Base-by-base conservation (phyloP, 768 basidiomycete genomes). In the Agaricus sinodeliciosus region DNA sequence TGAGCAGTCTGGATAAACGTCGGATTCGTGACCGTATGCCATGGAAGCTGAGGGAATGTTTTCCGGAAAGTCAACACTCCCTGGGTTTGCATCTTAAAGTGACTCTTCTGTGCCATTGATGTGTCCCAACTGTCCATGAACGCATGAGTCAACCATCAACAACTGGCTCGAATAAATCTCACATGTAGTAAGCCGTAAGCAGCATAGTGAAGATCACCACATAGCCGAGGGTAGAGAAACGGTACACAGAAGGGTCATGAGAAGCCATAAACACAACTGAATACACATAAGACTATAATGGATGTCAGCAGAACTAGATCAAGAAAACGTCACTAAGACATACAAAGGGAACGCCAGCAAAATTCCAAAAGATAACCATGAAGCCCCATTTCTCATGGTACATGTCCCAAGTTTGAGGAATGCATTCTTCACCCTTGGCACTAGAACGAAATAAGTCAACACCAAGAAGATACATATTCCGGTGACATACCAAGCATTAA, bases 381-480 rank as follows among this genome's bases (percentile, higher is more conserved):
- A 94, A 97, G 27, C 94, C 90, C 90, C 90, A 91, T 63, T 99
- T 99, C 65, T 99, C 95, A 61, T 95, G 91, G 74, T 85, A 96
- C 92, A 99, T 99, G 62, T 97, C 96, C 95, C 96, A 98, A 2
- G 93, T 94, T 68, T 95, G 91, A 5, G 92, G 91, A 57, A 94
- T 93, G 62, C 90, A 93, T 63, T 95, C 93, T 62, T 95, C 94
- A 39, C 88, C 94, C 67, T 96, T 96, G 55, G 80, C 89, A 63
- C 88, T 90, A 52, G 37, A 31, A 51, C 12, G 36, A 19, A 3
- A 12, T 27, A 55, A 50, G 51, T 51, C 55, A 58, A 52, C 60
- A 22, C n/a, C 12, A 8, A 22, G 2, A 16, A 43, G 37, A 4
- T 25, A 49, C 34, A 28, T 37, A 19, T 40, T 45, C 13, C 9